These are phyloP conservation scores for Halophytophthora polymorphica DNA, from an alignment of 352 stramenopile species.

Conservation along the genomic window DNA sequence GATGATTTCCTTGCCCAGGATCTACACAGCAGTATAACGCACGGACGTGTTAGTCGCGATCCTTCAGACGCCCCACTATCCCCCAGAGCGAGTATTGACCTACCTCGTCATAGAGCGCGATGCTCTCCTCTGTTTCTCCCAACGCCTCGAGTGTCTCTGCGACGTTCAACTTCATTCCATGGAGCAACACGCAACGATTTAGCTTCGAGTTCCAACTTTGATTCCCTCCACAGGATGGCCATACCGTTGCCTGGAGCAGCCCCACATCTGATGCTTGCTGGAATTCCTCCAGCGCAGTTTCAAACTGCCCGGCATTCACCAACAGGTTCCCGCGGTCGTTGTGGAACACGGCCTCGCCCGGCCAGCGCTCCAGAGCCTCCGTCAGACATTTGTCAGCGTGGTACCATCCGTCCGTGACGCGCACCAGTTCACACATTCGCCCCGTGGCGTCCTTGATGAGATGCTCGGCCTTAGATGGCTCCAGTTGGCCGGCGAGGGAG, in stretches of 20 bases:
- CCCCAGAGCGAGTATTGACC: background rate
- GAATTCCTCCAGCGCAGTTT: constrained; percentile 55
- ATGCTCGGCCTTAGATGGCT: constrained; percentile 15
- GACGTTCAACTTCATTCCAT: constrained; percentile 40
- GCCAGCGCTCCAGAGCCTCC: constrained; percentile 46
- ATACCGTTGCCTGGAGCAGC: constrained; percentile 47
- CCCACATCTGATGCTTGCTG: constrained; percentile 38
- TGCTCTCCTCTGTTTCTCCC: constrained; percentile 52
- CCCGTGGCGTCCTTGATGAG: constrained; percentile 35
- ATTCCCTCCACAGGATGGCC: background rate
- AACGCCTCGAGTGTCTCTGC: constrained; percentile 55
- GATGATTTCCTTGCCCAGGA: constrained; percentile 19
- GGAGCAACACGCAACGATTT: background rate
- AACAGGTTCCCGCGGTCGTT: constrained; percentile 63
- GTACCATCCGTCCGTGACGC: constrained; percentile 40
- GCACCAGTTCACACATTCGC: constrained; percentile 54
- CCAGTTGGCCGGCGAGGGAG: constrained; percentile 14
- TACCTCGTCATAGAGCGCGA: constrained; percentile 53
- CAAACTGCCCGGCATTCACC: constrained; percentile 47
- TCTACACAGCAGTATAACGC: no score
- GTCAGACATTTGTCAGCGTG: constrained; percentile 53
- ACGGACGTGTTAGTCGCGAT: no score
- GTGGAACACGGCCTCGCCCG: constrained; percentile 47
- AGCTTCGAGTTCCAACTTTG: background rate
- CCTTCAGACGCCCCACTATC: no score